phyloP scores from a whole-genome alignment of 306 rosid species.

The Biancaea sappan region DNA sequence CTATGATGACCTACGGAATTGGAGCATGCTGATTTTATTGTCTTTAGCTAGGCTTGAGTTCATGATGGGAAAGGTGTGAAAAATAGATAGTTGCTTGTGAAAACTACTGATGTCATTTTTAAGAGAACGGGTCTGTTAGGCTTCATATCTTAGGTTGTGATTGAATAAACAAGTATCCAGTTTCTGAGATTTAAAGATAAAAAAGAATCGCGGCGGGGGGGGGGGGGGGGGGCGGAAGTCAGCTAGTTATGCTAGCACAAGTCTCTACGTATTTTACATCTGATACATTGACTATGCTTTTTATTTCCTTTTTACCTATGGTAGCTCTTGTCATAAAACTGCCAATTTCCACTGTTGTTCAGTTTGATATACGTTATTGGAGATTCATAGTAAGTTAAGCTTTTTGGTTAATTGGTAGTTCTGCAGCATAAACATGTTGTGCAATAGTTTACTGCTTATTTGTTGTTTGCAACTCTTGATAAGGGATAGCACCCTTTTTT shows the following conservation, averaged over 20 bases:
- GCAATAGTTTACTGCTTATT: slow-evolving; percentile 10
- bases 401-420: background rate
- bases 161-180: background rate
- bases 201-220: no score
- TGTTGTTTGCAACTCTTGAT: background rate
- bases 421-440: background rate
- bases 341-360: background rate
- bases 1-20: background rate
- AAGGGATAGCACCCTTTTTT: slow-evolving; percentile 7
- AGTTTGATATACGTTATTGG: background rate
- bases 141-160: background rate
- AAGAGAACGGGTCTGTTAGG: background rate
- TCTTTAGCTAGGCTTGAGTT: background rate
- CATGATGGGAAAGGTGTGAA: background rate
- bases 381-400: background rate
- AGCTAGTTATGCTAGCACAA: background rate
- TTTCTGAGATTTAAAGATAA: background rate
- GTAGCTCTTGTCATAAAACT: background rate
- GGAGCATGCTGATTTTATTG: background rate
- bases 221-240: background rate
- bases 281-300: background rate
- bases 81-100: background rate
- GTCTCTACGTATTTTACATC: background rate
- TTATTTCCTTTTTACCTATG: background rate
- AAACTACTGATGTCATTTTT: background rate